phyloP scores from a whole-genome alignment of 2,329 filamentous ascomycete genomes.

The Myriosclerotinia duriaeana region DNA sequence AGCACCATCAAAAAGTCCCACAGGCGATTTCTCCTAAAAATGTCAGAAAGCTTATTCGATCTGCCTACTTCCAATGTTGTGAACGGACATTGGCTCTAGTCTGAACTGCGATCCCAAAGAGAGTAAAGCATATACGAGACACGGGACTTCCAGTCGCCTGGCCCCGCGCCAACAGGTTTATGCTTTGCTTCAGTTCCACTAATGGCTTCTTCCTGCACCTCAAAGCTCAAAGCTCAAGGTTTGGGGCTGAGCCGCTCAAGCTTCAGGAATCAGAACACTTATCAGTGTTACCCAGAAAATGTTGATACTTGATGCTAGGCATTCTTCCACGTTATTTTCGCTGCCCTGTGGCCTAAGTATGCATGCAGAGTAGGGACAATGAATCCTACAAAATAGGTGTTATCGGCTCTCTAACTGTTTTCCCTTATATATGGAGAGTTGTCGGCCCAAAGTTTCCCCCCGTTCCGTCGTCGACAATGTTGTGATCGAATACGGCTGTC shows the following conservation, averaged over 20 bases:
- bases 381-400: not conserved
- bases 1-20: not conserved
- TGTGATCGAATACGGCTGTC: not conserved
- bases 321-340: not conserved
- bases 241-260: not conserved
- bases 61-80: not conserved
- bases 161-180: constrained; percentile 2
- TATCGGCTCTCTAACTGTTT: not conserved
- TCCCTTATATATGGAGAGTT: not conserved
- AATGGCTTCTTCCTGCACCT: not conserved
- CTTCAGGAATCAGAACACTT: constrained; percentile 15
- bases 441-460: not conserved
- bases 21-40: not conserved
- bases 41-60: constrained; percentile 15
- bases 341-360: not conserved
- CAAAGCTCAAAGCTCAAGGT: not conserved
- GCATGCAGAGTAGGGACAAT: not conserved
- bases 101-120: not conserved
- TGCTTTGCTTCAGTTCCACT: constrained; percentile 12
- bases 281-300: not conserved
- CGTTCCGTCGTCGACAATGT: not conserved
- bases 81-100: constrained; percentile 19
- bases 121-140: not conserved
- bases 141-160: not conserved
- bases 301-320: not conserved